These are phyloP conservation scores for Erucastrum elatum DNA, from an alignment of 345 rosid species.

Conservation along the genomic window DNA sequence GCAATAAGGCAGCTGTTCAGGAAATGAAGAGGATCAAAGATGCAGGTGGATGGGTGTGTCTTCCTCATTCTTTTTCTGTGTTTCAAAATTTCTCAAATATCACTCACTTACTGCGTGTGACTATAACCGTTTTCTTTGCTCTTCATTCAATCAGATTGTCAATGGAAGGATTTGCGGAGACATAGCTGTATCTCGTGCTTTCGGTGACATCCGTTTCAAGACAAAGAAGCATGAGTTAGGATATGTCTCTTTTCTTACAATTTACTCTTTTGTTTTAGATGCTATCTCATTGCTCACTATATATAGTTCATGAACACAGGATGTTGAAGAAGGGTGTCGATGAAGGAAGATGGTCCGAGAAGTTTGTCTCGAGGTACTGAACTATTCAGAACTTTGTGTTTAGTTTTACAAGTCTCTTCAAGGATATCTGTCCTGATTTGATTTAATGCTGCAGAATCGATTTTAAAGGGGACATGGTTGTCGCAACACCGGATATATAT, in stretches of 20 bases:
- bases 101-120: too few relatives aligned
- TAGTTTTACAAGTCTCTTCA: background rate
- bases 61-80: background rate
- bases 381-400: background rate
- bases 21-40: slow-evolving; percentile 90
- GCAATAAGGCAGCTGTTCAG: slow-evolving; percentile 57
- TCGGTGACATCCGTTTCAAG: slow-evolving; percentile 89
- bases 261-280: background rate
- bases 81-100: background rate
- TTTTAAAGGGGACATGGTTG: slow-evolving; percentile 73
- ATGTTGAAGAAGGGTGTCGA: slow-evolving; percentile 86
- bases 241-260: slow-evolving; percentile 30
- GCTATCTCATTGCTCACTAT: slow-evolving; percentile 15
- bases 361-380: slow-evolving; percentile 75
- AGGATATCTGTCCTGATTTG: background rate
- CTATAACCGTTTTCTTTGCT: too few relatives aligned
- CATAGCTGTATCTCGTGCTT: slow-evolving; percentile 92
- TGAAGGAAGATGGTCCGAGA: slow-evolving; percentile 89
- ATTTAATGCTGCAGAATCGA: slow-evolving; percentile 47
- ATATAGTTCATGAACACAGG: slow-evolving; percentile 41
- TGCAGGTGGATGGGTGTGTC: slow-evolving; percentile 98
- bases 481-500: slow-evolving; percentile 73
- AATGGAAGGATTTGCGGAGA: slow-evolving; percentile 97
- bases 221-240: slow-evolving; percentile 81
- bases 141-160: slow-evolving; percentile 47